phyloP scores from a whole-genome alignment of 768 basidiomycete genomes.

The Lenzites betulinus region DNA sequence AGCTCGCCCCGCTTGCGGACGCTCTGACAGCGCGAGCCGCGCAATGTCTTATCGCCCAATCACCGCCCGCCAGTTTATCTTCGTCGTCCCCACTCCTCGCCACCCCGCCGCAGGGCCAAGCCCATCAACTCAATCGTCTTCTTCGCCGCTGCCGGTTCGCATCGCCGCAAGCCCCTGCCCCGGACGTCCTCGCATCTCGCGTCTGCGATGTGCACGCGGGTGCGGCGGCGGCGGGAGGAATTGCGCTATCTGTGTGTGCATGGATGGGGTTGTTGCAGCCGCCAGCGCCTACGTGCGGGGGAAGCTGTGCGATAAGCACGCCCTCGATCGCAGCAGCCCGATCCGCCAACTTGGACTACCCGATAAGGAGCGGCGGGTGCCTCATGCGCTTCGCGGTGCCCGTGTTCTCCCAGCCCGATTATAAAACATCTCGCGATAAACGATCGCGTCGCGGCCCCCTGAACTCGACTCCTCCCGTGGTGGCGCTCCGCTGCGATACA shows the following conservation, averaged over 20 bases:
- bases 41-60: constrained; percentile 19
- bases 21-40: constrained; percentile 2
- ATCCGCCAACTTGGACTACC: constrained; percentile 13
- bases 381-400: neutral
- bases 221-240: neutral
- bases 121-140: neutral
- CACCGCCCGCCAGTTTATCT: constrained; percentile 13
- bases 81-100: constrained; percentile 7
- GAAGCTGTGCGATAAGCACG: constrained; percentile 17
- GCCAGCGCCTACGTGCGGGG: neutral
- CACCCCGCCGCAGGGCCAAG: constrained; percentile 4
- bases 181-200: neutral
- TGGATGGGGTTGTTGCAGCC: neutral
- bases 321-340: constrained; percentile 1
- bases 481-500: neutral
- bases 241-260: neutral
- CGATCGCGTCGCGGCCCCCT: neutral
- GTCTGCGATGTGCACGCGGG: neutral
- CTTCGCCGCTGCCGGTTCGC: neutral
- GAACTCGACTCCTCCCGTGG: neutral
- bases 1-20: neutral
- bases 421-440: neutral
- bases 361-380: constrained; percentile 6
- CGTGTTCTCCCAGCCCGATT: neutral
- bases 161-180: neutral